Evolutionary conservation across 352 stramenopile species (phyloP).

Genomic region (Phytophthora brassicae): DNA sequence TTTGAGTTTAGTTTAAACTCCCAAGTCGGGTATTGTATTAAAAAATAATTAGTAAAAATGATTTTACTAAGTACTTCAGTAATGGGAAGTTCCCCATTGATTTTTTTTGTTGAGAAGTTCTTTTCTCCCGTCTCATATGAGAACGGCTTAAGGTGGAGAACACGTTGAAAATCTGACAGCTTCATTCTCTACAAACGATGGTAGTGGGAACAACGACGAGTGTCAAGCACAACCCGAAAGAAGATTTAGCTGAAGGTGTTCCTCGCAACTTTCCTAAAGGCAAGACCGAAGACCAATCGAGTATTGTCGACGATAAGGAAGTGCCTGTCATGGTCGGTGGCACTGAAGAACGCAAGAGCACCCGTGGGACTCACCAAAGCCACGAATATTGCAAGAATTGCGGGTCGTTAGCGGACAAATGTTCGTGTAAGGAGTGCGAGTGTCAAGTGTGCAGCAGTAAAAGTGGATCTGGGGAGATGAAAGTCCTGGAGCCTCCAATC

Average conservation of each 20-base stretch:
- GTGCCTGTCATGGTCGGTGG: not conserved
- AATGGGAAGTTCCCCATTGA: too few relatives aligned
- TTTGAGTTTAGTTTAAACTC: too few relatives aligned
- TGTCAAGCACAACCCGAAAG: constrained; percentile 27
- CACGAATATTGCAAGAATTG: constrained; percentile 31
- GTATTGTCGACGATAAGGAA: not conserved
- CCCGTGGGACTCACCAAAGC: constrained; percentile 4
- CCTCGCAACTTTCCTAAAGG: not conserved
- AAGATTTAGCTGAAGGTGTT: not conserved
- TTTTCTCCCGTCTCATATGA: constrained; percentile 23
- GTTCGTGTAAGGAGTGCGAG: constrained; percentile 37
- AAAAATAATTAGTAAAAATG: too few relatives aligned
- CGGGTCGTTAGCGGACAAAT: constrained; percentile 27
- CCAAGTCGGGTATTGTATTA: too few relatives aligned
- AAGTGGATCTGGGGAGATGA: not conserved
- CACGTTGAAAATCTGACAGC: not conserved
- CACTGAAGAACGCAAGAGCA: not conserved
- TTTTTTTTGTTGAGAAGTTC: too few relatives aligned
- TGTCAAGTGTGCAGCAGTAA: constrained; percentile 33
- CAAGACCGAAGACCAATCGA: constrained; percentile 2
- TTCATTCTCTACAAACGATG: constrained; percentile 30
- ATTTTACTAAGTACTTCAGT: too few relatives aligned
- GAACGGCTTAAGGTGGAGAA: constrained; percentile 1
- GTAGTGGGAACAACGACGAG: constrained; percentile 24
- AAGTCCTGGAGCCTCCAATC: constrained; percentile 18